phyloP scores from a whole-genome alignment of 257 asterid genomes.

The Plectranthus barbatus region DNA sequence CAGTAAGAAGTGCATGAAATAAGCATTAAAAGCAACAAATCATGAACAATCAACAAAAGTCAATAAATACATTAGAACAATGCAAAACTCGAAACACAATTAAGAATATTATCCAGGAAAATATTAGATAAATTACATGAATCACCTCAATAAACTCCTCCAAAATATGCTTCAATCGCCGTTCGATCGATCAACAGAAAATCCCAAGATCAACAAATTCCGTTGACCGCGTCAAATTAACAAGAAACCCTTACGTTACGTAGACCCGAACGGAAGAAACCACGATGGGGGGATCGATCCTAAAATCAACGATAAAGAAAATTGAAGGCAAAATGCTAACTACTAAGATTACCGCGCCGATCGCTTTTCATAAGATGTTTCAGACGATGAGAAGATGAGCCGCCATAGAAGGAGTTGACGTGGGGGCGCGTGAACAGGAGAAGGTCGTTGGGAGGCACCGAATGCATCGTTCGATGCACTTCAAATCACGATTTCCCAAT shows the following conservation, averaged over 20 bases:
- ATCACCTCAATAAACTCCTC: conserved; percentile 15
- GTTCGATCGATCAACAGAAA: conserved; percentile 18
- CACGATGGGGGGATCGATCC: conserved; percentile 8
- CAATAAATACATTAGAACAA: too few species aligned
- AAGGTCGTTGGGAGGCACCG: conserved; percentile 56
- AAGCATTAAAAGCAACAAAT: background rate
- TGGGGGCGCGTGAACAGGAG: conserved; percentile 33
- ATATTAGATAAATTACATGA: too few species aligned
- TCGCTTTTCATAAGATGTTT: conserved; percentile 43
- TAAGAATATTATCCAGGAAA: background rate
- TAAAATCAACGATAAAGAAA: background rate
- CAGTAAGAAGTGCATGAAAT: background rate
- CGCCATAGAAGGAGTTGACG: conserved; percentile 42
- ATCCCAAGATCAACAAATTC: conserved; percentile 3
- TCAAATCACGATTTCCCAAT: conserved; percentile 30
- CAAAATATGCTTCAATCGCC: background rate
- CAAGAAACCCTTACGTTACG: conserved; percentile 7
- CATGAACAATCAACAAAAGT: too few species aligned
- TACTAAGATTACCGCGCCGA: conserved; percentile 46
- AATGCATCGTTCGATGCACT: conserved; percentile 96
- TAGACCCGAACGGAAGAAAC: conserved; percentile 15
- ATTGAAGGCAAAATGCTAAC: conserved; percentile 19
- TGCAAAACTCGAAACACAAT: too few species aligned
- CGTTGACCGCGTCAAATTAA: conserved; percentile 12
- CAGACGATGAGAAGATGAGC: conserved; percentile 49